phyloP scores from a whole-genome alignment of 148 eudicot species.

The Simmondsia chinensis region DNA sequence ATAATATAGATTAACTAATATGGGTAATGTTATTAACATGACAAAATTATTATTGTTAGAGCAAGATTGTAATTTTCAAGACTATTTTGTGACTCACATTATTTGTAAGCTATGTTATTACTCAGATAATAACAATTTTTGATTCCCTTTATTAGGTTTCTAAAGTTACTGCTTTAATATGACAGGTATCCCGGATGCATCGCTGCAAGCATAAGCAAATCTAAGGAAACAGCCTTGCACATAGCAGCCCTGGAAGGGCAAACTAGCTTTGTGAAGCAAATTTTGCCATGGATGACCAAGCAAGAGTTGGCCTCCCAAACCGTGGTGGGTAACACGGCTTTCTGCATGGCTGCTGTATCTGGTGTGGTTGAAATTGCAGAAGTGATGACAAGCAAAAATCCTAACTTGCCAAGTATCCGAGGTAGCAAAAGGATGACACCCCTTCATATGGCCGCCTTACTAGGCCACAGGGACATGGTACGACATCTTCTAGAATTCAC shows the following conservation, averaged over 20 bases:
- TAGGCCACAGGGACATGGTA: conserved; percentile 18
- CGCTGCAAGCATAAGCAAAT: conserved; percentile 5
- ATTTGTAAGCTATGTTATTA: too few species aligned
- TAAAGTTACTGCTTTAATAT: too few species aligned
- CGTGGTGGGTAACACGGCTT: conserved; percentile 9
- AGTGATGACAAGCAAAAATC: conserved; percentile 10
- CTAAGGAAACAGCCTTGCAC: conserved; percentile 14
- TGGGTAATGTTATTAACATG: too few species aligned
- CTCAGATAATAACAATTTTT: too few species aligned
- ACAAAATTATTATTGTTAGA: too few species aligned
- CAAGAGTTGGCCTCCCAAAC: not conserved
- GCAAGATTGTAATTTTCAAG: too few species aligned
- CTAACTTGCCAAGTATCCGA: conserved; percentile 5
- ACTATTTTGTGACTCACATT: too few species aligned
- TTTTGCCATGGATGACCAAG: conserved; percentile 1
- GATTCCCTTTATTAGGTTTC: too few species aligned
- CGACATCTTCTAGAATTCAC: conserved; percentile 4
- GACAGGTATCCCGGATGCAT: conserved; percentile 6
- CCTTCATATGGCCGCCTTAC: conserved; percentile 18
- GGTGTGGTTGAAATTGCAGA: conserved; percentile 12
- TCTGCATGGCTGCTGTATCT: conserved; percentile 14
- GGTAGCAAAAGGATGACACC: conserved; percentile 15
- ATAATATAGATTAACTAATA: too few species aligned
- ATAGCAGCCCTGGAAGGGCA: conserved; percentile 10
- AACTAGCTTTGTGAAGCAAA: conserved; percentile 2